phyloP scores from a whole-genome alignment of 306 rosid species.

The Medicago arabica region DNA sequence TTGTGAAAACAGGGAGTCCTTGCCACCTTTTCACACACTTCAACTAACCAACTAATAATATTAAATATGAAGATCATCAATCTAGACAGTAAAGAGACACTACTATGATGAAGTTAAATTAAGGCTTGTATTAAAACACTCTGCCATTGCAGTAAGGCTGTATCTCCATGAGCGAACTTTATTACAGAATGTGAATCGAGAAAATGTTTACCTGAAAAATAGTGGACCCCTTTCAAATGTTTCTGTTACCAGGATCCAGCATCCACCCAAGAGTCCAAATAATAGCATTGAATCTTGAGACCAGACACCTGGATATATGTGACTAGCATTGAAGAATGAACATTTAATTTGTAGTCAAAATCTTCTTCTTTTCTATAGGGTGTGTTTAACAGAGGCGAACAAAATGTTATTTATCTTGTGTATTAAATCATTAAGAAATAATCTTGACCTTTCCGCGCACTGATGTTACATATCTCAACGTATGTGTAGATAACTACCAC shows the following conservation, averaged over 20 bases:
- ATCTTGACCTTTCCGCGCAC: not conserved
- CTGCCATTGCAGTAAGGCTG: not conserved
- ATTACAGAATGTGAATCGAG: not conserved
- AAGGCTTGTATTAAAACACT: constrained; percentile 22
- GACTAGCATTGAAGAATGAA: constrained; percentile 7
- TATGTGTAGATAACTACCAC: constrained; percentile 65
- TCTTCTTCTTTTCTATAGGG: no score
- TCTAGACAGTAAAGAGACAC: constrained; percentile 4
- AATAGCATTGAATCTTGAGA: constrained; percentile 23
- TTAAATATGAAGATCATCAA: constrained; percentile 34
- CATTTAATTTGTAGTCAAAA: not conserved
- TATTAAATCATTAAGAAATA: constrained; percentile 15
- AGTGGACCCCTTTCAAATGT: not conserved
- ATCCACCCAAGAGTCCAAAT: constrained; percentile 9
- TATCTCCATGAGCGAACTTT: constrained; percentile 16
- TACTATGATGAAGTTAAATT: constrained; percentile 1
- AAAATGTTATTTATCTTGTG: constrained; percentile 17
- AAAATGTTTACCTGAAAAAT: constrained; percentile 15
- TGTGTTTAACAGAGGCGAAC: constrained; percentile 13
- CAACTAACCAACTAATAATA: constrained; percentile 9
- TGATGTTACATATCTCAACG: constrained; percentile 43
- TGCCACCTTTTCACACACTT: constrained; percentile 25
- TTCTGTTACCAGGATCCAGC: constrained; percentile 1
- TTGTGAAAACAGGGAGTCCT: constrained; percentile 14
- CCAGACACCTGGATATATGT: constrained; percentile 15